A percentile compares a stretch with the other conserved stretches of the same genome.
Evolutionary conservation across 2,329 filamentous ascomycete genomes (phyloP).

Genomic region (Alternaria metachromatica): DNA sequence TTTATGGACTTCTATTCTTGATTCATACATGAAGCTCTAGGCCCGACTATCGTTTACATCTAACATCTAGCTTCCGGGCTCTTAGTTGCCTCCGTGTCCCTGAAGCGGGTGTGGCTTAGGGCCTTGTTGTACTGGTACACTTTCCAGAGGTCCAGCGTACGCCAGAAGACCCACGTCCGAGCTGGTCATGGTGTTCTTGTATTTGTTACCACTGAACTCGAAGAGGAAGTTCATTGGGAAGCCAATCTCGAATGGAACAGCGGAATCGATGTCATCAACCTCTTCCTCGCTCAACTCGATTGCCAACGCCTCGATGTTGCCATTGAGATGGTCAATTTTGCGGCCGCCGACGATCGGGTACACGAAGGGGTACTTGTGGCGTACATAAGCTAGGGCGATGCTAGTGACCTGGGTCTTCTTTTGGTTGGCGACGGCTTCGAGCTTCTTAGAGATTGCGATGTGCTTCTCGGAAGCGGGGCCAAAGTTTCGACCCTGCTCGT

Average conservation of each 20-base stretch:
- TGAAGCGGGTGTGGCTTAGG: constrained; percentile 39
- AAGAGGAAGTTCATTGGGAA: constrained; percentile 60
- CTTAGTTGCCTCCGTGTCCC: constrained; percentile 15
- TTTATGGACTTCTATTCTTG: background rate
- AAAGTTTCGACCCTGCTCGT: constrained; percentile 46
- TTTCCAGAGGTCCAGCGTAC: constrained; percentile 38
- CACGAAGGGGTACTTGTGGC: constrained; percentile 74
- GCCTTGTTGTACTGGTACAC: constrained; percentile 27
- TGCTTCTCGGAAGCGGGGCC: constrained; percentile 57
- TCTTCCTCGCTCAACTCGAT: constrained; percentile 60
- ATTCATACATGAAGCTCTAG: background rate
- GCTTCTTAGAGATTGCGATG: constrained; percentile 60
- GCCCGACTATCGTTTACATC: background rate
- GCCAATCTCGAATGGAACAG: constrained; percentile 60
- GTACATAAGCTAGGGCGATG: constrained; percentile 72
- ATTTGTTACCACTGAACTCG: constrained; percentile 34
- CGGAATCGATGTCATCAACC: constrained; percentile 61
- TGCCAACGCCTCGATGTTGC: constrained; percentile 63
- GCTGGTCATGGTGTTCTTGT: constrained; percentile 37
- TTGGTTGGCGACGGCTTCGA: constrained; percentile 65
- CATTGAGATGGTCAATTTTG: constrained; percentile 74
- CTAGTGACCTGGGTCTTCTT: constrained; percentile 66
- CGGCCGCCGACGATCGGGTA: constrained; percentile 77
- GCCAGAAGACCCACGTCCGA: constrained; percentile 36
- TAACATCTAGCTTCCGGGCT: background rate